A percentile compares a stretch with the other conserved stretches of the same genome.
Evolutionary conservation across 495 filamentous ascomycete genomes (phyloP).

Genomic region (Aspergillus baeticus): DNA sequence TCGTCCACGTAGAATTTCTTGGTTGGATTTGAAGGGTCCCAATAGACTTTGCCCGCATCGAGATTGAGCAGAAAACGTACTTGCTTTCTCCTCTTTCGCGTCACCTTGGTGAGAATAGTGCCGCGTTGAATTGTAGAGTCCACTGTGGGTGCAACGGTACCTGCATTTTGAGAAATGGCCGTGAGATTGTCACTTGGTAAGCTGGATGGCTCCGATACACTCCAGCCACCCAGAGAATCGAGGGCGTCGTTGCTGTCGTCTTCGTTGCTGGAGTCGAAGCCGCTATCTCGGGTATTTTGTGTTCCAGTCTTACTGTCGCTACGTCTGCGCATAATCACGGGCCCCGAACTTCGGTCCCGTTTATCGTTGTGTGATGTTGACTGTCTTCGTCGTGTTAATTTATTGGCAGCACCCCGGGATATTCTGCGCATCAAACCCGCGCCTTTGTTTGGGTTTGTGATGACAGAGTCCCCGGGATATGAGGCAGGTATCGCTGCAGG

Average conservation of each 20-base stretch:
- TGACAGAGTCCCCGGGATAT: constrained; percentile 51
- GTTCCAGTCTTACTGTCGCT: constrained; percentile 79
- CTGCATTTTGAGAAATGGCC: constrained; percentile 31
- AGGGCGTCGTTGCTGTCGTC: constrained; percentile 63
- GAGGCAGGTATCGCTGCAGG: constrained; percentile 31
- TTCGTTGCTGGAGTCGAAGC: constrained; percentile 53
- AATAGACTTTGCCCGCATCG: constrained; percentile 78
- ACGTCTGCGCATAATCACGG: constrained; percentile 79
- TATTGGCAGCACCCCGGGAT: constrained; percentile 64
- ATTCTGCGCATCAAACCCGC: constrained; percentile 64
- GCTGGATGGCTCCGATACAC: constrained; percentile 40
- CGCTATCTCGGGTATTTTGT: constrained; percentile 51
- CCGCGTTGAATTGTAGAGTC: constrained; percentile 71
- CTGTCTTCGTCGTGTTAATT: constrained; percentile 60
- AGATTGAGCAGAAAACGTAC: constrained; percentile 76
- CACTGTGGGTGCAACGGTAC: constrained; percentile 64
- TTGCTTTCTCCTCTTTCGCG: constrained; percentile 73
- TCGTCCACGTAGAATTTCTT: constrained; percentile 93
- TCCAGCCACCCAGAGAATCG: constrained; percentile 37
- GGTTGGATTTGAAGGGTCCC: constrained; percentile 74
- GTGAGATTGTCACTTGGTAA: constrained; percentile 37
- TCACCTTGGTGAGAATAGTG: constrained; percentile 74
- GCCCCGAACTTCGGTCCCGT: constrained; percentile 83
- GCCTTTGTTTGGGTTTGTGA: constrained; percentile 50
- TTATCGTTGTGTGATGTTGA: constrained; percentile 71